Percentiles rank a stretch among this genome's conserved stretches.
Evolutionary conservation across 257 asterid genomes (phyloP).

Genomic region (Solanum clarkiae): DNA sequence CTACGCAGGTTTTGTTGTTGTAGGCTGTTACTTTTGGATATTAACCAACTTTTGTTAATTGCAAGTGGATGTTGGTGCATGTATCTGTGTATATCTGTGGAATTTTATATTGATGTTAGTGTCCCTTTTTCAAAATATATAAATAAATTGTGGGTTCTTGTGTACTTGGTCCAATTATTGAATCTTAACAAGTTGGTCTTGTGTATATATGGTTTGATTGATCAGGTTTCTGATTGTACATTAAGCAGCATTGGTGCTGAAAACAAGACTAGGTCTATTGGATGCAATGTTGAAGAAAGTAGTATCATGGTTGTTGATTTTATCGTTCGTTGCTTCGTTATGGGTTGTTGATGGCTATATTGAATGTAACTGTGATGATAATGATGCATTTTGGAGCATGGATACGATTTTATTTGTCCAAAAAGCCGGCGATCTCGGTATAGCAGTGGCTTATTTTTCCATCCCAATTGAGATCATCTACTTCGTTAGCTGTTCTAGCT

Average conservation of each 20-base stretch:
- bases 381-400: slow-evolving; percentile 57
- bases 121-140: neutral
- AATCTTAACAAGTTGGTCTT: neutral
- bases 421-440: slow-evolving; percentile 69
- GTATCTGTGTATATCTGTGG: neutral
- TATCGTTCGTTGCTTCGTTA: slow-evolving; percentile 18
- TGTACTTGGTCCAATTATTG: neutral
- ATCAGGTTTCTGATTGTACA: neutral
- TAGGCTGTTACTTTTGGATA: neutral
- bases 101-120: neutral
- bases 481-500: slow-evolving; percentile 64
- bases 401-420: slow-evolving; percentile 61
- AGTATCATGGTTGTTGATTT: slow-evolving; percentile 31
- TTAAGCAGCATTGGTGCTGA: slow-evolving; percentile 7
- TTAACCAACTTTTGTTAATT: neutral
- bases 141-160: neutral
- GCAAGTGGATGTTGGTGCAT: neutral
- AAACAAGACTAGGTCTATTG: slow-evolving; percentile 4
- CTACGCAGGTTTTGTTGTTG: neutral
- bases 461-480: slow-evolving; percentile 91
- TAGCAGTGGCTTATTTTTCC: slow-evolving; percentile 90
- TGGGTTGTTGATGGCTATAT: slow-evolving; percentile 35
- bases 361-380: slow-evolving; percentile 72
- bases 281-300: slow-evolving; percentile 55
- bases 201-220: slow-evolving; percentile 5